Evolutionary conservation across 495 filamentous ascomycete genomes (phyloP), one percentile per base, ranked within the genome.

Genomic region (Penicillium macrosclerotiorum): DNA sequence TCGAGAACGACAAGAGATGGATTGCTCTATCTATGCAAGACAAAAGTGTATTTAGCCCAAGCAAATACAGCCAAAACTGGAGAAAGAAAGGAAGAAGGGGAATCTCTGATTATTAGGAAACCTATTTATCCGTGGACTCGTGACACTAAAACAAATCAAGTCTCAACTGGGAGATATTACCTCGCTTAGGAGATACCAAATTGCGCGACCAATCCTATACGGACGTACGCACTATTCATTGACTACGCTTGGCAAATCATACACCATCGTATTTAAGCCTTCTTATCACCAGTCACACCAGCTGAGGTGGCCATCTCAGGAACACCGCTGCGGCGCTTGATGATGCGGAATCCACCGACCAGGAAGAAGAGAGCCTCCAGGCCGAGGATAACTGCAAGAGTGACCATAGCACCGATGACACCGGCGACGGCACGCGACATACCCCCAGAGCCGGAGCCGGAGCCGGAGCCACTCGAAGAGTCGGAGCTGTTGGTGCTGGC

Each of bases 331-430:
- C 39, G 49, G 5, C 59, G 53, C 50, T 60, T 63, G 3, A 53
- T 36, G 25, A 63, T 54, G 35, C 53, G 53, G 56, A 63, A 63
- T 34, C 59, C 59, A 51, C 59, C 56, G 12, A 63, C 42, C 25
- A 78, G 39, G 64, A 78, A 58, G 32, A 76, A 59, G 24, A 77
- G 54, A 23, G 65, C 72, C 57, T 74, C 66, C 9, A 72, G 34
- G 2, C 71, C 76, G 40, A 82, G 50, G 8, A 81, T 54, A 0
- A 81, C 71, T 8, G 66, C 81, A 25, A 85, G 61, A 4, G 80
- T 82, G 1, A 84, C 79, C 59, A 83, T 71, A 7, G 81, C 82
- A 14, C 81, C 82, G 63, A 84, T 79, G 0, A 82, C 78, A 30
- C 81, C 82, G 6, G 66, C 77, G 34, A 73, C 72, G 8, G 65